phyloP scores from a whole-genome alignment of 2,329 filamentous ascomycete genomes.

The Pezicula carpinea region DNA sequence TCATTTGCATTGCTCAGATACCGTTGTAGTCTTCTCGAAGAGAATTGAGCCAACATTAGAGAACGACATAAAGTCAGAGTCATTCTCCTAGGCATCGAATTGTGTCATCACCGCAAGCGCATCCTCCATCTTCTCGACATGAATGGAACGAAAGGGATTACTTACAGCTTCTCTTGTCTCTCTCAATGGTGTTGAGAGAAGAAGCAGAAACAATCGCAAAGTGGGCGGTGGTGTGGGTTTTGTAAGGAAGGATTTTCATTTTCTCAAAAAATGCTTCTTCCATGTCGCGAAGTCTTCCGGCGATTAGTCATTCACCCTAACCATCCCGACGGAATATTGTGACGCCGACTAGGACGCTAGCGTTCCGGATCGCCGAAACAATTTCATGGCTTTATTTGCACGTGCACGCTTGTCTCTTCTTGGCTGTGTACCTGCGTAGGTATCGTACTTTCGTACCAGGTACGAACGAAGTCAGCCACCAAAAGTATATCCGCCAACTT shows the following conservation, averaged over 20 bases:
- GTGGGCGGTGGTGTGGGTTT: not conserved
- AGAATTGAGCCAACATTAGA: constrained; percentile 63
- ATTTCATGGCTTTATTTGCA: no score
- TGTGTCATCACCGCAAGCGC: constrained; percentile 56
- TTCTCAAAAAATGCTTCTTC: no score
- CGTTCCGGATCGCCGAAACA: not conserved
- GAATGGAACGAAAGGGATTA: not conserved
- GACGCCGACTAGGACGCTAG: no score
- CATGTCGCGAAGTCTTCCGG: no score
- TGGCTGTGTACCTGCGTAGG: no score
- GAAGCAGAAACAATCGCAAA: not conserved
- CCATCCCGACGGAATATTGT: no score
- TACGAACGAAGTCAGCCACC: no score
- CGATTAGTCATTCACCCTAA: no score
- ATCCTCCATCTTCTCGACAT: not conserved
- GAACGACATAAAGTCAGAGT: constrained; percentile 45
- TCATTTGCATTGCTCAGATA: constrained; percentile 69
- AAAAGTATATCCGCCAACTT: no score
- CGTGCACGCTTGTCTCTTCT: no score
- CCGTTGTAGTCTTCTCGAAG: constrained; percentile 80
- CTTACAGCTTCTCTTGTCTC: constrained; percentile 7
- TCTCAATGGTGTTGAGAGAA: constrained; percentile 6
- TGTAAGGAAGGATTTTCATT: not conserved
- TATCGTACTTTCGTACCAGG: no score
- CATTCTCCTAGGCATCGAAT: constrained; percentile 49